These are phyloP conservation scores for Naegleria lovaniensis DNA, from an alignment of 208 protist genomes.

Conservation along the genomic window DNA sequence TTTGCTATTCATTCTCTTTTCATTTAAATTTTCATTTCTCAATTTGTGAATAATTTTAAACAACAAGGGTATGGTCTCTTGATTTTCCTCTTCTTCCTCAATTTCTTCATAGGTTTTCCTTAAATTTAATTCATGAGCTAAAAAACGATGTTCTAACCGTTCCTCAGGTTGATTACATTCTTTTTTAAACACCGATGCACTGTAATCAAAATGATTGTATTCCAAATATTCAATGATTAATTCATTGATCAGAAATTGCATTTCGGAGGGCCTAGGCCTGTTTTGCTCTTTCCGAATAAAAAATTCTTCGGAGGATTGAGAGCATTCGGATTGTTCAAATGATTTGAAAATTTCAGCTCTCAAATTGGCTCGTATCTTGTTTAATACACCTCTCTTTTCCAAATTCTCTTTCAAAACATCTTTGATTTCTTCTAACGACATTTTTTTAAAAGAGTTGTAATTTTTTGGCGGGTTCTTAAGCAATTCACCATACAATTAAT, in stretches of 20 bases:
- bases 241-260: conserved; percentile 12
- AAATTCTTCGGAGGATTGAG: background rate
- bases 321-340: background rate
- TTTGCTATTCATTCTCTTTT: background rate
- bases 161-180: background rate
- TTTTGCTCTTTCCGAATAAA: background rate
- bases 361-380: conserved; percentile 4
- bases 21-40: background rate
- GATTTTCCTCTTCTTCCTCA: background rate
- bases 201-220: background rate
- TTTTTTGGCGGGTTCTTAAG: background rate
- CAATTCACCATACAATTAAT: too few species aligned
- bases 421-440: background rate
- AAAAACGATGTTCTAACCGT: background rate
- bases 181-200: background rate
- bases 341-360: conserved; percentile 19
- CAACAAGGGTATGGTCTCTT: background rate
- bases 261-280: background rate
- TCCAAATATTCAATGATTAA: conserved; percentile 12
- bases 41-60: background rate
- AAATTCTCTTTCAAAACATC: background rate
- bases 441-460: conserved; percentile 2
- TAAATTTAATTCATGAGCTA: background rate
- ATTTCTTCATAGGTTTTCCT: background rate
- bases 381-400: conserved; percentile 12